Evolutionary conservation across 352 stramenopile genomes (phyloP).

Genomic region (Globisporangium middletonii): DNA sequence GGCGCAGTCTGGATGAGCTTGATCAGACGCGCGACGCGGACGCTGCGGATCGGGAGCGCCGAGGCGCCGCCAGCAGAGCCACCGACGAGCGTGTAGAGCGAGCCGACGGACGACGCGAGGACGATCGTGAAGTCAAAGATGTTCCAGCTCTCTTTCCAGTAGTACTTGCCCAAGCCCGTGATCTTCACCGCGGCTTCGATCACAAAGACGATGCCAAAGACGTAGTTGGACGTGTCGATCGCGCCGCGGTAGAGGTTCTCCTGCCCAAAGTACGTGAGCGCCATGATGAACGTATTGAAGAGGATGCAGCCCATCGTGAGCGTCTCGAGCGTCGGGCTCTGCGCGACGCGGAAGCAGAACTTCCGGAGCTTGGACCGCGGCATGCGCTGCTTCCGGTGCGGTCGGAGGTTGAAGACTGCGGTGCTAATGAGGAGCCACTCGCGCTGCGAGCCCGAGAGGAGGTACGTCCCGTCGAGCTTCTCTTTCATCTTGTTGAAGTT

Average conservation of each 20-base stretch:
- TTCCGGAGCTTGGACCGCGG: conserved; percentile 30
- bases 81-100: conserved; percentile 33
- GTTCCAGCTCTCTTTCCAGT: conserved; percentile 81
- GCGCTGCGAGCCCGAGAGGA: conserved; percentile 71
- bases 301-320: conserved; percentile 81
- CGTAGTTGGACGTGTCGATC: conserved; percentile 70
- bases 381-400: conserved; percentile 33
- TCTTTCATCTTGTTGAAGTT: conserved; percentile 85
- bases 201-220: conserved; percentile 80
- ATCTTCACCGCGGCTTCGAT: conserved; percentile 82
- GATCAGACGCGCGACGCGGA: conserved; percentile 72
- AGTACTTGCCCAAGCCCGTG: conserved; percentile 53
- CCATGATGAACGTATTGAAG: conserved; percentile 83
- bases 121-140: conserved; percentile 79
- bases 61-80: conserved; percentile 25
- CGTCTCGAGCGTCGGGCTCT: conserved; percentile 55
- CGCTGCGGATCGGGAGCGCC: conserved; percentile 66
- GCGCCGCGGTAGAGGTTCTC: conserved; percentile 39
- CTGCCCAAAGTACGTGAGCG: conserved; percentile 79
- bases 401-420: conserved; percentile 32
- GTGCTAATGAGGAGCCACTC: conserved; percentile 70
- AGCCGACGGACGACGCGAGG: conserved; percentile 34
- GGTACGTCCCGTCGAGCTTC: conserved; percentile 45
- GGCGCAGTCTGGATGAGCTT: conserved; percentile 68
- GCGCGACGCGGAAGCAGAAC: conserved; percentile 36